Evolutionary conservation across 1,284 basidiomycete species (phyloP).

Genomic region (Moniliella sp.): DNA sequence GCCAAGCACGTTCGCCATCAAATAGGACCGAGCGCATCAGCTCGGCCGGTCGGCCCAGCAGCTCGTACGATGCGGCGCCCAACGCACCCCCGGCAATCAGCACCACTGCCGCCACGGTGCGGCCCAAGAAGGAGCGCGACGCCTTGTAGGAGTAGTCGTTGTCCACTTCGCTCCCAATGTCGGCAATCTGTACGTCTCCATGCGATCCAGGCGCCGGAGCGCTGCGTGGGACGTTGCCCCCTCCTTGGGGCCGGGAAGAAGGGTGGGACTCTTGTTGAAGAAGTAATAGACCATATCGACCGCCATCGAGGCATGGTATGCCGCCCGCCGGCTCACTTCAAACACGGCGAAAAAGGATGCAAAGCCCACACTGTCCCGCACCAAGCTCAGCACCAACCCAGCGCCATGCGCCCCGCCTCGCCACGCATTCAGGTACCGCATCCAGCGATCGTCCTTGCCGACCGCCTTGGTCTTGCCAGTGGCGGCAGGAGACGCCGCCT

Average conservation of each 20-base stretch:
- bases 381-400: slow-evolving; percentile 27
- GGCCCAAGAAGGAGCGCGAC: slow-evolving; percentile 17
- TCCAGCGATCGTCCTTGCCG: slow-evolving; percentile 17
- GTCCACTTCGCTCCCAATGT: neutral
- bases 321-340: slow-evolving; percentile 28
- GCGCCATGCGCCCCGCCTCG: slow-evolving; percentile 23
- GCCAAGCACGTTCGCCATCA: slow-evolving; percentile 26
- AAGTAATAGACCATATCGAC: slow-evolving; percentile 18
- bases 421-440: slow-evolving; percentile 13
- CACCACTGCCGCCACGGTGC: slow-evolving; percentile 16
- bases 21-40: slow-evolving; percentile 30
- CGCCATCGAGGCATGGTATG: slow-evolving; percentile 19
- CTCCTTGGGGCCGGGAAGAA: neutral
- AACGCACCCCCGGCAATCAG: slow-evolving; percentile 23
- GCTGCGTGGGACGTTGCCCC: too few species aligned
- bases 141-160: slow-evolving; percentile 12
- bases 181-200: neutral
- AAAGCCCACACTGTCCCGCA: slow-evolving; percentile 27
- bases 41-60: slow-evolving; percentile 33
- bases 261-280: slow-evolving; percentile 5
- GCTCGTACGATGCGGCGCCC: slow-evolving; percentile 22
- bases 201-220: too few species aligned
- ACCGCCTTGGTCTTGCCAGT: neutral
- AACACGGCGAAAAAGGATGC: slow-evolving; percentile 35
- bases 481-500: neutral